phyloP scores from a whole-genome alignment of 371 early-diverging fungal species.

The Apophysomyces sp. region DNA sequence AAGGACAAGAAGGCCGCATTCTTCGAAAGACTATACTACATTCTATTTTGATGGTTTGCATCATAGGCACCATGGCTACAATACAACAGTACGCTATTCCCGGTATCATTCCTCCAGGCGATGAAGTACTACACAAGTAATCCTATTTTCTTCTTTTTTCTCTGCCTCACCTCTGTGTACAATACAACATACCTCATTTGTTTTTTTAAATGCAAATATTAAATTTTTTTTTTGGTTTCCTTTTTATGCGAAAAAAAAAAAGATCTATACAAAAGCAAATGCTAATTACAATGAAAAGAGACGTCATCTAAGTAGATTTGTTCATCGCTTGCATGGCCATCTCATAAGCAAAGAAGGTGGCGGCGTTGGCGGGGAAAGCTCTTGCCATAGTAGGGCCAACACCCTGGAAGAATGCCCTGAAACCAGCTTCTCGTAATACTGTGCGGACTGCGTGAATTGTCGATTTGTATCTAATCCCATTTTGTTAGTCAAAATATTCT shows the following conservation, averaged over 20 bases:
- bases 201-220: neutral
- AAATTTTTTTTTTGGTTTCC: neutral
- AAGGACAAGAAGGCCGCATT: conserved; percentile 44
- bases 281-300: neutral
- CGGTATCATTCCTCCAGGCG: conserved; percentile 40
- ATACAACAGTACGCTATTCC: conserved; percentile 50
- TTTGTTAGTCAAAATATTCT: neutral
- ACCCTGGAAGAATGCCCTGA: conserved; percentile 73
- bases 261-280: conserved; percentile 3
- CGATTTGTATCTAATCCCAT: conserved; percentile 25
- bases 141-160: neutral
- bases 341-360: conserved; percentile 82
- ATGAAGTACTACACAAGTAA: neutral
- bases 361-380: conserved; percentile 91
- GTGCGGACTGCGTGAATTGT: conserved; percentile 37
- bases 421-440: conserved; percentile 45
- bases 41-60: conserved; percentile 36
- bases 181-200: neutral
- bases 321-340: conserved; percentile 63
- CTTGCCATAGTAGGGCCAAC: conserved; percentile 85
- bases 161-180: neutral
- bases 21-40: conserved; percentile 45
- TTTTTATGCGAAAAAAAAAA: conserved; percentile 7
- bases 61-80: conserved; percentile 41
- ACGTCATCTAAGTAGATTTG: neutral